Evolutionary conservation across 2,329 filamentous ascomycete species (phyloP), one percentile per base, ranked within the genome.

Genomic region (Aspergillus sp.): DNA sequence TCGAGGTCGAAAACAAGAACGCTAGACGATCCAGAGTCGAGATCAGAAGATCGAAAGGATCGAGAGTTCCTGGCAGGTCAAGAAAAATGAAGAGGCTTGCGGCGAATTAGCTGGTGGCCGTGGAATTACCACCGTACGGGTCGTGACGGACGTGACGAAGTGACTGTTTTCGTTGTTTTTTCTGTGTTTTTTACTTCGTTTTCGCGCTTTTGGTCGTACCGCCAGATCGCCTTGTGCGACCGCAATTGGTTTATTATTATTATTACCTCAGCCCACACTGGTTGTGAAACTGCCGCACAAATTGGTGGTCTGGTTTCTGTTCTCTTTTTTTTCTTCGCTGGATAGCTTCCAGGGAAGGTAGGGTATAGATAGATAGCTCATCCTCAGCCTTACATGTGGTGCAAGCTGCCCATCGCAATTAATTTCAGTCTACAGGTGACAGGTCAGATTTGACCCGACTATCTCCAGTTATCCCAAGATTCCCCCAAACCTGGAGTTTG

Each of bases 21-120:
- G 69, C 67, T 68, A 67, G 67, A 70, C 66, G 66, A 72, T 67
- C 67, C 67, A 70, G 63, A 36, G 69, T 71, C 68, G 65, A 71
- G 69, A 67, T 69, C 66, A 70, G 55, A 62, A 64, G 63, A 64
- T 64, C 62, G 60, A 61, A 58, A 64, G 59, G 55, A 52, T 57
- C 48, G 56, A 63, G 55, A 62, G 62, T 64, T 62, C 59, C 59
- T 62, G 59, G 68, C 61, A 70, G 68, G 68, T 67, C 65, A 68
- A 73, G 69, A 65, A 63, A 64, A 63, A 60, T 58, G 60, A 63
- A 60, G 58, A 60, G 60, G 60, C 58, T 59, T 50, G 60, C 58
- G 60, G 64, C 65, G 62, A 67, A 66, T 73, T 67, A 64, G 62
- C 59, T 68, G 67, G 64, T 25, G 69, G 63, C n/a, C 66, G 71